Conservation (phyloP, 2,329 filamentous ascomycete species). For the Phyllosticta citribraziliensis region DNA sequence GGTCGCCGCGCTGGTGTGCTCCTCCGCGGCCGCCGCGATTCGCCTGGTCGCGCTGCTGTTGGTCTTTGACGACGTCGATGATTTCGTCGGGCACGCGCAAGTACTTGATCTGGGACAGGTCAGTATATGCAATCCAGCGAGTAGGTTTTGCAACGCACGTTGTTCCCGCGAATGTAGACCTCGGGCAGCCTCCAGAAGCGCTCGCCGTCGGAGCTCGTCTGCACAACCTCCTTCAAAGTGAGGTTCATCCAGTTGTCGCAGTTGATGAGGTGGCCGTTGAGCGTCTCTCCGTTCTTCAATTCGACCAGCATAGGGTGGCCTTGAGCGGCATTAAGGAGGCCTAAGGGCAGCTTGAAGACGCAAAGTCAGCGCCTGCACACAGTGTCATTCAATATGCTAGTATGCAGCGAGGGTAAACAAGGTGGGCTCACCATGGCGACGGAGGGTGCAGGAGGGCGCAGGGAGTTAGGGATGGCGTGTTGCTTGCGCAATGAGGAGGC, state of each 20-base stretch:
- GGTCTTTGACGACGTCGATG: constrained; percentile 85
- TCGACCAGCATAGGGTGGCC: constrained; percentile 97
- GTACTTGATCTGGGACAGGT: constrained; percentile 75
- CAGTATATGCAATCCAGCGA: not conserved
- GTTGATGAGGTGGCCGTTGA: constrained; percentile 90
- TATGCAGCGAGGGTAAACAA: not conserved
- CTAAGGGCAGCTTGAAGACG: constrained; percentile 49
- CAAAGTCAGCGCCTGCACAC: constrained; percentile 19
- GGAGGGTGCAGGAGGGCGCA: not conserved
- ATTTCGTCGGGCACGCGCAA: constrained; percentile 94
- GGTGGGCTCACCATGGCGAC: constrained; percentile 9
- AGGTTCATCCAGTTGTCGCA: constrained; percentile 99
- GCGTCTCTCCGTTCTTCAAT: constrained; percentile 92
- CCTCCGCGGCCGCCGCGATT: constrained; percentile 55
- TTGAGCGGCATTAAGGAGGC: constrained; percentile 88
- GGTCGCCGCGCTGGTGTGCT: constrained; percentile 44
- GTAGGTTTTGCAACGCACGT: constrained; percentile 49
- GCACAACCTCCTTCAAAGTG: constrained; percentile 91
- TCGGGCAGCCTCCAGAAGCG: constrained; percentile 87
- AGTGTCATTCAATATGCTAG: constrained; percentile 10
- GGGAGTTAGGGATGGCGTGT: not conserved
- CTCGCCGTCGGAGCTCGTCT: constrained; percentile 90
- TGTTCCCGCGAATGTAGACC: constrained; percentile 95
- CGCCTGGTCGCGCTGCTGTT: constrained; percentile 63
- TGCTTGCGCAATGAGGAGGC: not conserved